Evolutionary conservation across 2,329 filamentous ascomycete genomes (phyloP).

Genomic region (Diaporthe citrichinensis): DNA sequence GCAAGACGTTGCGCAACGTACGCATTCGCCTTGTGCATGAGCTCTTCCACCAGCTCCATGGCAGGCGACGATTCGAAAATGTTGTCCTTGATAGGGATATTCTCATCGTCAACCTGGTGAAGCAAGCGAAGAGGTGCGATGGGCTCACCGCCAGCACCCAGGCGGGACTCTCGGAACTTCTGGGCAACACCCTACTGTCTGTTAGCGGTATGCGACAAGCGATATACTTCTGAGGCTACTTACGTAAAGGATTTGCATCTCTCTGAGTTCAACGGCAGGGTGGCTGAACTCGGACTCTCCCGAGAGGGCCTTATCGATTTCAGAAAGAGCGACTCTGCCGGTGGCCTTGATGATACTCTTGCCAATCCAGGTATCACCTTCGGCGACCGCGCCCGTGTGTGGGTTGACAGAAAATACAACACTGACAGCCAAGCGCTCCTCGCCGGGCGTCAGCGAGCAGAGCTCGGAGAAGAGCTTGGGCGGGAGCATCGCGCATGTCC

Average conservation of each 20-base stretch:
- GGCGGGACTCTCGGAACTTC: constrained; percentile 90
- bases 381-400: constrained; percentile 81
- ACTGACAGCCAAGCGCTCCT: constrained; percentile 92
- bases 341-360: constrained; percentile 94
- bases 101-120: constrained; percentile 97
- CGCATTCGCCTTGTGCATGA: constrained; percentile 92
- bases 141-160: constrained; percentile 82
- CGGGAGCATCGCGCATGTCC: constrained; percentile 88
- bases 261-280: constrained; percentile 76
- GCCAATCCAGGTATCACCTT: constrained; percentile 93
- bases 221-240: constrained; percentile 48
- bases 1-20: constrained; percentile 89
- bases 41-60: constrained; percentile 94
- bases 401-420: constrained; percentile 93
- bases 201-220: constrained; percentile 43
- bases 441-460: constrained; percentile 87
- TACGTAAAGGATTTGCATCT: constrained; percentile 84
- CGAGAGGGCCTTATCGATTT: constrained; percentile 86
- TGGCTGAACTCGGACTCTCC: constrained; percentile 74
- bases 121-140: constrained; percentile 90
- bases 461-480: constrained; percentile 87
- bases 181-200: constrained; percentile 76
- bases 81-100: constrained; percentile 95
- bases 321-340: constrained; percentile 85
- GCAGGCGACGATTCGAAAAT: constrained; percentile 92